phyloP scores from a whole-genome alignment of 192 early-diverging fungal genomes.

The Backusella tarrabulga region DNA sequence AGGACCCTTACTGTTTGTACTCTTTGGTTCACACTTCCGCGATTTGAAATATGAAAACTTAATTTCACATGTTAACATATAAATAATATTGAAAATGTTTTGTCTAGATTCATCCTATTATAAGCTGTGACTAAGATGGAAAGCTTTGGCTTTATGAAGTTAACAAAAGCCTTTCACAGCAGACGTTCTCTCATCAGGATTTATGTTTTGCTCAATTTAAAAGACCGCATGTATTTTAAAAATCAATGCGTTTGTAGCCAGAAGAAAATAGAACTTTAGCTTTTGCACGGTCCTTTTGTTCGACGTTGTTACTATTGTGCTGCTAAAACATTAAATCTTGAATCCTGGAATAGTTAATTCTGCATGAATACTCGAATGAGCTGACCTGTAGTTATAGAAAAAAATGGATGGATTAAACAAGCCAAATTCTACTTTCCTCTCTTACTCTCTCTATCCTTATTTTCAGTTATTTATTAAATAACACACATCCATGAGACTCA shows the following conservation, averaged over 20 bases:
- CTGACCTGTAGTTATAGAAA: neutral
- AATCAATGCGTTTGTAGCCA: neutral
- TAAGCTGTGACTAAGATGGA: neutral
- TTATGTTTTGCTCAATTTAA: neutral
- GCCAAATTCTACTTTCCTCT: neutral
- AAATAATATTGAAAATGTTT: neutral
- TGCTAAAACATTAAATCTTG: neutral
- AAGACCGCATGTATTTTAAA: constrained; percentile 2
- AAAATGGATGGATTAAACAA: neutral
- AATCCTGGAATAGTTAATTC: neutral
- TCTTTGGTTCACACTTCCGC: neutral
- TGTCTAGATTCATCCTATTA: neutral
- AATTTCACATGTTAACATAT: neutral
- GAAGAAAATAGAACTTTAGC: neutral
- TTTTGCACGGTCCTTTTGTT: neutral
- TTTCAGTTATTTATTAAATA: neutral
- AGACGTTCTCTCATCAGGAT: neutral
- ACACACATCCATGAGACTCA: too few species aligned
- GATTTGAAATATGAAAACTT: neutral
- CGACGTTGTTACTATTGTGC: neutral
- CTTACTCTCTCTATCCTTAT: neutral
- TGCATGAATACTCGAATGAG: neutral
- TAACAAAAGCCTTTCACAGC: neutral
- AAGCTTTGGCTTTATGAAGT: neutral
- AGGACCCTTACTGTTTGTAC: constrained; percentile 1